phyloP scores from a whole-genome alignment of 306 rosid species.

The Cicer yamashitae region DNA sequence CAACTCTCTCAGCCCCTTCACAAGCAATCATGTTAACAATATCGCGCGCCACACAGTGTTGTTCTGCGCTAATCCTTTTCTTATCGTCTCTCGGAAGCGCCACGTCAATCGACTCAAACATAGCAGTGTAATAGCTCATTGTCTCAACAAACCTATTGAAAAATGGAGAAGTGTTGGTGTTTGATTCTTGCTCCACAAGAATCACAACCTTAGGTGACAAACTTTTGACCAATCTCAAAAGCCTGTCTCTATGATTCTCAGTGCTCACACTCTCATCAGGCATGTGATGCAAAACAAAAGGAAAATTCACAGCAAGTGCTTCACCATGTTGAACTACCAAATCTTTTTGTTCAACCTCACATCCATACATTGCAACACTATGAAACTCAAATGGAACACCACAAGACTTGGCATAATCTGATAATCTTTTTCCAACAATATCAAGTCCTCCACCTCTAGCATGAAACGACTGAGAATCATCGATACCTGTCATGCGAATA shows the following conservation, averaged over 20 bases:
- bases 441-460: slow-evolving; percentile 96
- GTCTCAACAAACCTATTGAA: slow-evolving; percentile 73
- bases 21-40: slow-evolving; percentile 96
- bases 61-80: slow-evolving; percentile 78
- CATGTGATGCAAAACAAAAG: slow-evolving; percentile 87
- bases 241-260: slow-evolving; percentile 80
- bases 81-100: slow-evolving; percentile 60
- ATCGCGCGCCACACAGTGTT: slow-evolving; percentile 89
- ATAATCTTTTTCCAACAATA: slow-evolving; percentile 63
- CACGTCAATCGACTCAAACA: slow-evolving; percentile 86
- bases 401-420: slow-evolving; percentile 50
- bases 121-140: slow-evolving; percentile 69
- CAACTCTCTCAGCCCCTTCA: slow-evolving; percentile 84
- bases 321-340: slow-evolving; percentile 65
- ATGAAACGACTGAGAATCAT: slow-evolving; percentile 79
- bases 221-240: slow-evolving; percentile 77
- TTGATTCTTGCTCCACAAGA: slow-evolving; percentile 91
- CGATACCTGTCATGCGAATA: slow-evolving; percentile 79
- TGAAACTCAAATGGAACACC: slow-evolving; percentile 80
- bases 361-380: slow-evolving; percentile 77
- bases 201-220: slow-evolving; percentile 82
- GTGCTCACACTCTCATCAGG: slow-evolving; percentile 98
- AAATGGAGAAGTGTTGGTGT: slow-evolving; percentile 95
- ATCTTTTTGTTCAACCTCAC: slow-evolving; percentile 58
- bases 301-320: slow-evolving; percentile 80